These are phyloP conservation scores for Gypsophila paniculata DNA, from an alignment of 179 eudicot species.

Conservation along the genomic window DNA sequence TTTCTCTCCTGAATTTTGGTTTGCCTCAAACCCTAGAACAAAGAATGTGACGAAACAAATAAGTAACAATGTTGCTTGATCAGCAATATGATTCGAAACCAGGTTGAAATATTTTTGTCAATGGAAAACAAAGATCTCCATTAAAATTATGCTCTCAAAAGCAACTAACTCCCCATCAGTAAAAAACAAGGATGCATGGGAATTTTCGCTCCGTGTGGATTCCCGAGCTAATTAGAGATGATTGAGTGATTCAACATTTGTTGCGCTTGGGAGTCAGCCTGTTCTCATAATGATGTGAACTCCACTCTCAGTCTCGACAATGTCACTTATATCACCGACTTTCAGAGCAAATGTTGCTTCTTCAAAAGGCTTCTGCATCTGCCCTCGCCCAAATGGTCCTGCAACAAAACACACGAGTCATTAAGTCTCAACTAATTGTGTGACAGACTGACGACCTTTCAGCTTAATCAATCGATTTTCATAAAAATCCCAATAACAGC, in stretches of 20 bases:
- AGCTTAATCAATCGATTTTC: too few species aligned
- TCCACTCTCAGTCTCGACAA: conserved; percentile 91
- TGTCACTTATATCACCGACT: conserved; percentile 80
- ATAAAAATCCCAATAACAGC: too few species aligned
- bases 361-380: conserved; percentile 97
- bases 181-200: neutral
- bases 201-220: neutral
- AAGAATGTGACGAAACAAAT: neutral
- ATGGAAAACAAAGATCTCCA: neutral
- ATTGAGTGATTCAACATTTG: neutral
- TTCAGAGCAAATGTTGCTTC: conserved; percentile 72
- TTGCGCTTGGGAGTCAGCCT: conserved; percentile 32
- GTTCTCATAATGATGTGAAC: conserved; percentile 84
- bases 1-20: too few species aligned
- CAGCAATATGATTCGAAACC: neutral
- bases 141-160: conserved; percentile 1
- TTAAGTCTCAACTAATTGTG: neutral
- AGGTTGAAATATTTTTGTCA: neutral
- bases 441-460: neutral
- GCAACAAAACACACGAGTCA: conserved; percentile 20
- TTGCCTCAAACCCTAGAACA: too few species aligned
- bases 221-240: neutral
- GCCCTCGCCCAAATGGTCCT: conserved; percentile 77
- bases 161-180: neutral
- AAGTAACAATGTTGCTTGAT: neutral